phyloP scores from a whole-genome alignment of 441 rosid species.

The Gossypium davidsonii region DNA sequence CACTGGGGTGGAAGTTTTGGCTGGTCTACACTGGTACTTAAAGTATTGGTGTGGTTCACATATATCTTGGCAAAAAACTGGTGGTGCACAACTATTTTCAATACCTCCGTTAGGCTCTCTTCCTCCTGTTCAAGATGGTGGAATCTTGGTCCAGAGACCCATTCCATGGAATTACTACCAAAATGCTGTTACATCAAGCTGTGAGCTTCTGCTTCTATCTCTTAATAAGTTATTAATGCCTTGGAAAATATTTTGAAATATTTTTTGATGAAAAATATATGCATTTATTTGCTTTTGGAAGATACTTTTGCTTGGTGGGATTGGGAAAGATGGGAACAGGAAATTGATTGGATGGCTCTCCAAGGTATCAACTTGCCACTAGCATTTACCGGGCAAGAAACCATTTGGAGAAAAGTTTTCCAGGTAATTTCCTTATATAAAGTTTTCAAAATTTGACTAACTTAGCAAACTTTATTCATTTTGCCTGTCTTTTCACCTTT shows the following conservation, averaged over 20 bases:
- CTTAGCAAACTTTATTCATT: neutral
- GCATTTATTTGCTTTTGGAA: constrained; percentile 16
- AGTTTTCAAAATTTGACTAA: neutral
- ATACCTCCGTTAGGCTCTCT: constrained; percentile 43
- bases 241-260: neutral
- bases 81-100: constrained; percentile 48
- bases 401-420: constrained; percentile 69
- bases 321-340: constrained; percentile 74
- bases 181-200: constrained; percentile 77
- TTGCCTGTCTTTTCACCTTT: neutral
- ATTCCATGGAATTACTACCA: constrained; percentile 72
- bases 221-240: constrained; percentile 1
- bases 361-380: constrained; percentile 68
- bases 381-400: constrained; percentile 72
- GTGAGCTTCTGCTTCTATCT: constrained; percentile 34
- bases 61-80: constrained; percentile 72
- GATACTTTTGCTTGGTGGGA: constrained; percentile 81
- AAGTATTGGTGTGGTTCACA: constrained; percentile 57
- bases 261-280: constrained; percentile 9
- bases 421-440: constrained; percentile 30
- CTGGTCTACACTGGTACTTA: constrained; percentile 73
- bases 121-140: constrained; percentile 45
- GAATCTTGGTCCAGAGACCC: constrained; percentile 47
- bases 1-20: constrained; percentile 56
- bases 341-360: constrained; percentile 82